phyloP scores from a whole-genome alignment of 2,329 filamentous ascomycete genomes.

The Apiospora sp. region DNA sequence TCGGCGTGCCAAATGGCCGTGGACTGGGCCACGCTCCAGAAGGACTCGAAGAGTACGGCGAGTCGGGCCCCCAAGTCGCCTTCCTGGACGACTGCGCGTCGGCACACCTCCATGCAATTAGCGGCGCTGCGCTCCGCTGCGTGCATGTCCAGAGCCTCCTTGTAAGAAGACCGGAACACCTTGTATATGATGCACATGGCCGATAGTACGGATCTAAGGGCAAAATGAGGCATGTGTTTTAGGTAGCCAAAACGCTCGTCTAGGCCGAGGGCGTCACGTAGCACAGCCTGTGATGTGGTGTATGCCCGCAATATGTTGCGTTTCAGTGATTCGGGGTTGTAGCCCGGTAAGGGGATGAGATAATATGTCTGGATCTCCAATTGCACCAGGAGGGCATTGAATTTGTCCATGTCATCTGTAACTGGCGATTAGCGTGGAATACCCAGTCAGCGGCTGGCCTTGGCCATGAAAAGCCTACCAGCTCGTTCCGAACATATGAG shows the following conservation, averaged over 20 bases:
- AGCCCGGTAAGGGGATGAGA: slow-evolving; percentile 53
- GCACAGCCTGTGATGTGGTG: slow-evolving; percentile 55
- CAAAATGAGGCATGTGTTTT: slow-evolving; percentile 57
- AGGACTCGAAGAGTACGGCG: slow-evolving; percentile 55
- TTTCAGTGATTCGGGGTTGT: slow-evolving; percentile 48
- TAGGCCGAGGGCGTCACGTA: slow-evolving; percentile 52
- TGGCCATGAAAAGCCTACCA: slow-evolving; percentile 44
- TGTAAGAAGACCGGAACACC: slow-evolving; percentile 54
- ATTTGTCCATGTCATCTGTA: slow-evolving; percentile 53
- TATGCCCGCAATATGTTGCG: slow-evolving; percentile 56
- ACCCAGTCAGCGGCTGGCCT: neutral
- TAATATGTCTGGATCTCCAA: slow-evolving; percentile 64
- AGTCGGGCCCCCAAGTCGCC: slow-evolving; percentile 57
- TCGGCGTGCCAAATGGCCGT: slow-evolving; percentile 48
- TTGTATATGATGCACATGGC: slow-evolving; percentile 56
- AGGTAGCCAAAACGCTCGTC: slow-evolving; percentile 49
- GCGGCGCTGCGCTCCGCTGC: slow-evolving; percentile 36
- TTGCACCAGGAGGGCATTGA: slow-evolving; percentile 57
- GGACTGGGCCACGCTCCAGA: slow-evolving; percentile 48
- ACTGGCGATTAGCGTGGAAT: neutral
- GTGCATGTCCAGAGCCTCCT: slow-evolving; percentile 38
- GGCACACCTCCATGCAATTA: slow-evolving; percentile 47
- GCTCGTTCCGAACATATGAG: slow-evolving; percentile 55
- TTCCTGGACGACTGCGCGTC: slow-evolving; percentile 55
- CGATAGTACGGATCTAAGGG: slow-evolving; percentile 55